phyloP scores from a whole-genome alignment of 495 filamentous ascomycete species.

The Talaromyces stipitatus region DNA sequence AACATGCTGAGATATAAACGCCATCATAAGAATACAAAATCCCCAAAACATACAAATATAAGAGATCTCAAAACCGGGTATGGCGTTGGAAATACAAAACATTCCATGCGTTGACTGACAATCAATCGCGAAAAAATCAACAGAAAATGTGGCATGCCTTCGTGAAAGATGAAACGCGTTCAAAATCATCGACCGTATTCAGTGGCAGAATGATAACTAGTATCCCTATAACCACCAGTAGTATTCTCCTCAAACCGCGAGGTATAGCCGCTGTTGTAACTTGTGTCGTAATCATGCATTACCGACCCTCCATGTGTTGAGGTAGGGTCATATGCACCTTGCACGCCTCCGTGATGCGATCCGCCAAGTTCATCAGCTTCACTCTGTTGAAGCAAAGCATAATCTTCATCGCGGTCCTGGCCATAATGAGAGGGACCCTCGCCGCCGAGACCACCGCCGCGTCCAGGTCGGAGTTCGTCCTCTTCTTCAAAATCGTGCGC shows the following conservation, averaged over 20 bases:
- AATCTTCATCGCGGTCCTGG: constrained; percentile 37
- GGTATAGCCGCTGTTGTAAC: constrained; percentile 38
- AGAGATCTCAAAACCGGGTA: not conserved
- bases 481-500: constrained; percentile 42
- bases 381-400: constrained; percentile 38
- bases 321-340: constrained; percentile 34
- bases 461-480: constrained; percentile 40
- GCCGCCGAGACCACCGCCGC: constrained; percentile 27
- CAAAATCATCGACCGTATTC: not conserved
- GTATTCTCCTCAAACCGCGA: constrained; percentile 25
- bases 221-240: constrained; percentile 3
- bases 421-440: constrained; percentile 22
- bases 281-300: constrained; percentile 37
- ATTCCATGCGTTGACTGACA: not conserved
- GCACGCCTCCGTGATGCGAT: constrained; percentile 27
- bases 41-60: not conserved
- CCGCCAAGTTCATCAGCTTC: constrained; percentile 36
- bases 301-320: constrained; percentile 20
- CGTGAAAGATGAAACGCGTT: not conserved
- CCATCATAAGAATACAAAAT: not conserved
- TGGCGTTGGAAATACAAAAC: not conserved
- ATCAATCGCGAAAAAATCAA: no score
- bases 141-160: constrained; percentile 7
- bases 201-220: constrained; percentile 1
- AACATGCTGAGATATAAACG: not conserved